Base-by-base conservation (phyloP, 352 stramenopile species). In the Phytophthora sansomeana region DNA sequence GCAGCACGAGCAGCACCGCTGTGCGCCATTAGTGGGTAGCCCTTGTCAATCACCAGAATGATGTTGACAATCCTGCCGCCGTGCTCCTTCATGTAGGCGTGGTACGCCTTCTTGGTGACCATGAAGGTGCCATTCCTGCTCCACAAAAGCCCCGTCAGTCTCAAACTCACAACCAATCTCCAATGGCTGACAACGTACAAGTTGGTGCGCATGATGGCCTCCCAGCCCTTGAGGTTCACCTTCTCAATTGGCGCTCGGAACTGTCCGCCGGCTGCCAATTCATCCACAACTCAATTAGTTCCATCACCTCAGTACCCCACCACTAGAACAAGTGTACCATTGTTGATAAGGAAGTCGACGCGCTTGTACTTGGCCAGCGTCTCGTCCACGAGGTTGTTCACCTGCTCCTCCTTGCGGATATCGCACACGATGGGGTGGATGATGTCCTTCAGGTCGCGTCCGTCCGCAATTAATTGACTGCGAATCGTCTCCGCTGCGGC, bases 21-120 rank as follows among this genome's bases (percentile, higher is more conserved):
- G 77, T 98, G 95, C 14, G 85, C 87, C 86, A 98, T 98, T 26
- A 89, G 58, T 6, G 94, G 94, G 72, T 98, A 97, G 7, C 96
- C 96, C 64, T 98, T 98, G 41, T 93, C 80, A 77, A 98, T 97
- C 32, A 95, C 92, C 8, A 98, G 76, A 19, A 97, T 98, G 66
- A 98, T 98, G 78, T 98, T 98, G 26, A 98, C 95, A 60, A 99
- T 98, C 42, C 83, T 92, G 16, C 93, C 93, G 38, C 95, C 94
- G 69, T 92, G 70, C n/a, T 98, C 64, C 49, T 98, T 87, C 93
- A 98, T 98, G 67, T 91, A 98, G 51, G 95, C 78, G 36, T 97
- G 86, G 70, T 95, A 98, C 14, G 90, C 89, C 49, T 97, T 90
- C 72, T 96, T 96, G 46, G 90, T 98, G 35, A 98, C 86, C 41